Evolutionary conservation across 345 rosid species (phyloP).

Genomic region (Salix udensis): DNA sequence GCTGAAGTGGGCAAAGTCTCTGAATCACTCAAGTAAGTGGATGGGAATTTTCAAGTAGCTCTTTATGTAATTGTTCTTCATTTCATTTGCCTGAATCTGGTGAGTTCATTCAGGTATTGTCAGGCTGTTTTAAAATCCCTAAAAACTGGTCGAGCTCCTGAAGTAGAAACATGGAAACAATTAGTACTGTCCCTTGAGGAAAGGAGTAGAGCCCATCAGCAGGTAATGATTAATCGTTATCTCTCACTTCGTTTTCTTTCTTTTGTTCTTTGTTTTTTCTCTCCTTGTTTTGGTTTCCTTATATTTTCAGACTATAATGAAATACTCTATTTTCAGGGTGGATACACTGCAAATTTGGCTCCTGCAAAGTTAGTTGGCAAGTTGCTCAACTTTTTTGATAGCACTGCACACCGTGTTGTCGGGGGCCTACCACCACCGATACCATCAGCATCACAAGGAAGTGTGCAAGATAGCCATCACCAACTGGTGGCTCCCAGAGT

Average conservation of each 20-base stretch:
- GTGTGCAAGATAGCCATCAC: conserved; percentile 34
- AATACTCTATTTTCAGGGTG: conserved; percentile 53
- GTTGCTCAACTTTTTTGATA: conserved; percentile 73
- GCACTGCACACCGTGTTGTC: conserved; percentile 76
- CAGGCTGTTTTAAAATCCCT: conserved; percentile 63
- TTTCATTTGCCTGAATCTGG: conserved; percentile 28
- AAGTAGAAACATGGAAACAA: conserved; percentile 65
- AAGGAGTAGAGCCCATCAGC: conserved; percentile 67
- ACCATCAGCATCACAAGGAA: conserved; percentile 43
- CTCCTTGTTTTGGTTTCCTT: background rate
- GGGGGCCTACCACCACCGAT: conserved; percentile 69
- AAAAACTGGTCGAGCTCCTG: conserved; percentile 66
- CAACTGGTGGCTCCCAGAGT: conserved; percentile 47
- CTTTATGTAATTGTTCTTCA: conserved; percentile 13
- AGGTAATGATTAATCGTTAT: conserved; percentile 34
- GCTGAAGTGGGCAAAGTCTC: conserved; percentile 94
- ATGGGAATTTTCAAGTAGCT: background rate
- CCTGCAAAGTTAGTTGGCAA: conserved; percentile 70
- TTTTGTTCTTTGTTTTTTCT: background rate
- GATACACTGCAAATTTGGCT: conserved; percentile 64
- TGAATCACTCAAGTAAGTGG: conserved; percentile 83
- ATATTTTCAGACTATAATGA: background rate
- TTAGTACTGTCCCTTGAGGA: conserved; percentile 61
- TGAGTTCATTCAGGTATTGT: conserved; percentile 53
- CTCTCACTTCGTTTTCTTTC: background rate